These are phyloP conservation scores for Allantophomopsis cytisporea DNA, from an alignment of 2,329 filamentous ascomycete species.

Conservation along the genomic window DNA sequence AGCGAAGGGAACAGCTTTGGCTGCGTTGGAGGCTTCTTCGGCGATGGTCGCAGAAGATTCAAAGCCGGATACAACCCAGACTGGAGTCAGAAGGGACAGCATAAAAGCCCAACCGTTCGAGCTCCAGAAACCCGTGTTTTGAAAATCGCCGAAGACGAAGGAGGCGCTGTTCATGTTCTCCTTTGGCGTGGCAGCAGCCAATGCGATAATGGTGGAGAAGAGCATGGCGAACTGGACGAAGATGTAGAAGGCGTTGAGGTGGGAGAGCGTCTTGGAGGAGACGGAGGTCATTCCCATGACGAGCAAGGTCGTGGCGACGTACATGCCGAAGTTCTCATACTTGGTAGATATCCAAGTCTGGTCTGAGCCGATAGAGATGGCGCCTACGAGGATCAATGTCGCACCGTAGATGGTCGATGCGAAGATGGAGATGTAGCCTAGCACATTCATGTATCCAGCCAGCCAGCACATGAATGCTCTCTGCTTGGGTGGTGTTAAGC, in stretches of 20 bases:
- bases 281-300: constrained; percentile 19
- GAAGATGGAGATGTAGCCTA: constrained; percentile 19
- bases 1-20: constrained; percentile 17
- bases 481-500: constrained; percentile 13
- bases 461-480: constrained; percentile 20
- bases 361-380: constrained; percentile 12
- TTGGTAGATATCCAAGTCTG: constrained; percentile 12
- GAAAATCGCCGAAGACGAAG: constrained; percentile 15
- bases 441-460: constrained; percentile 19
- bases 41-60: constrained; percentile 17
- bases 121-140: constrained; percentile 16
- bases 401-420: constrained; percentile 19
- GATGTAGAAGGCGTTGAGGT: constrained; percentile 17
- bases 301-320: constrained; percentile 14
- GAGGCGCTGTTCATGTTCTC: constrained; percentile 12
- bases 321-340: constrained; percentile 18
- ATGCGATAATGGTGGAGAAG: constrained; percentile 13
- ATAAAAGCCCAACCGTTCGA: constrained; percentile 17
- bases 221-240: constrained; percentile 17
- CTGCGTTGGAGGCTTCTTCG: constrained; percentile 17
- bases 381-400: constrained; percentile 16
- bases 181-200: constrained; percentile 14
- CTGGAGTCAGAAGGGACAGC: constrained; percentile 16
- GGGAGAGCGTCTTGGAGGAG: constrained; percentile 11
- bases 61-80: constrained; percentile 17